phyloP scores from a whole-genome alignment of 495 filamentous ascomycete species.

The Amphirosellinia nigrospora region DNA sequence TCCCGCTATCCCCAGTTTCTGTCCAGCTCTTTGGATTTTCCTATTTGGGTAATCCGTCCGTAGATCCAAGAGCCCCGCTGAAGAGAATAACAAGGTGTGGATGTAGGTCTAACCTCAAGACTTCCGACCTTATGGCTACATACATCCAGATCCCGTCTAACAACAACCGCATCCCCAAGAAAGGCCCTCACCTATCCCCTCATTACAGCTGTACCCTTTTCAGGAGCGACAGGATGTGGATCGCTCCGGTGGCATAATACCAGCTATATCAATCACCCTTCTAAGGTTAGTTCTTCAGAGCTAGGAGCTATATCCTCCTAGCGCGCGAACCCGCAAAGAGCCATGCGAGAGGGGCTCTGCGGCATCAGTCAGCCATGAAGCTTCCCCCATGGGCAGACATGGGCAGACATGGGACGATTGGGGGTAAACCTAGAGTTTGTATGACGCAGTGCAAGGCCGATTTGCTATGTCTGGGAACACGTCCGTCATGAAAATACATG shows the following conservation, averaged over 20 bases:
- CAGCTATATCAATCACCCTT: no score
- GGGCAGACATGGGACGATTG: no score
- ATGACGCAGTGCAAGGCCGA: conserved; percentile 14
- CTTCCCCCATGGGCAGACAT: neutral
- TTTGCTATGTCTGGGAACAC: neutral
- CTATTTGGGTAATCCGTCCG: conserved; percentile 18
- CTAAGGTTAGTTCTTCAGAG: neutral
- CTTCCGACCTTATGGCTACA: neutral
- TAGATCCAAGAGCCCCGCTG: neutral
- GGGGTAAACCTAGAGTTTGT: conserved; percentile 5
- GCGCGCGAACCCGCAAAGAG: neutral
- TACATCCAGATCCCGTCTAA: conserved; percentile 10
- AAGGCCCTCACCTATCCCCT: conserved; percentile 11
- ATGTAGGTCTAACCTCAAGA: neutral
- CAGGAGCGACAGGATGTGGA: conserved; percentile 2
- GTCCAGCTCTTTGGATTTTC: neutral
- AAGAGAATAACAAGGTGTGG: no score
- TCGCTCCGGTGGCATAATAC: neutral
- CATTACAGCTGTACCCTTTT: neutral
- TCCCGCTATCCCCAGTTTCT: conserved; percentile 8
- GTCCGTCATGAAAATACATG: conserved; percentile 8
- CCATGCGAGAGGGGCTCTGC: neutral
- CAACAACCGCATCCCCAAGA: neutral
- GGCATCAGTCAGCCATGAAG: conserved; percentile 3
- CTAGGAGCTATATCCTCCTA: neutral